A percentile compares a stretch with the other conserved stretches of the same genome.
Conservation (phyloP, 352 stramenopile genomes). For the Thraustotheca clavata region DNA sequence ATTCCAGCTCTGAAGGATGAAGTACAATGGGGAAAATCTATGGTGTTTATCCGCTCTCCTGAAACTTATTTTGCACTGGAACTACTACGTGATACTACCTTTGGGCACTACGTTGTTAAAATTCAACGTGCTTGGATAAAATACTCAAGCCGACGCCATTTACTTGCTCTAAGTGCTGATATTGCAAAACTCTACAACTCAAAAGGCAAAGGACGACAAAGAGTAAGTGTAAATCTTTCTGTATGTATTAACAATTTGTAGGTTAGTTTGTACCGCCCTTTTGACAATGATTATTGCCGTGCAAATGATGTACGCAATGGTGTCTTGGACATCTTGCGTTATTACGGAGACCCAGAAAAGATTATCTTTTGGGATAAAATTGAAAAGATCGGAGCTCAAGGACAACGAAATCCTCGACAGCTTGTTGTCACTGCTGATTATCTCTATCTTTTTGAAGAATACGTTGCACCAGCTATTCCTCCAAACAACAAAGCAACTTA, state of each 20-base stretch:
- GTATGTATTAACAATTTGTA: background rate
- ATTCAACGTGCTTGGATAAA: conserved; percentile 82
- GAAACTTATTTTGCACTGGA: conserved; percentile 87
- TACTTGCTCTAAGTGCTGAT: conserved; percentile 73
- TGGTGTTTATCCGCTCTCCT: conserved; percentile 87
- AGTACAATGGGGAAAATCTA: conserved; percentile 83
- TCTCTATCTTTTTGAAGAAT: conserved; percentile 74
- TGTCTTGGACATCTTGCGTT: conserved; percentile 53
- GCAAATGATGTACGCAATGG: conserved; percentile 53
- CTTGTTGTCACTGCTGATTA: conserved; percentile 63
- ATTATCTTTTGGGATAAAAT: conserved; percentile 75
- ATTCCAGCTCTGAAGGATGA: conserved; percentile 67
- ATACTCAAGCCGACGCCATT: conserved; percentile 67
- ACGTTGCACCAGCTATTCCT: conserved; percentile 39
- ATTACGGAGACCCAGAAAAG: conserved; percentile 73
- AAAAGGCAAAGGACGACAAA: conserved; percentile 72
- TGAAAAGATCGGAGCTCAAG: conserved; percentile 41
- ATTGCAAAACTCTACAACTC: conserved; percentile 81
- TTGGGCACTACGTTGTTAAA: conserved; percentile 59
- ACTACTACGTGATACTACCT: conserved; percentile 74
- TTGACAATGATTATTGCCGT: conserved; percentile 74
- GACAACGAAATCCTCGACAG: conserved; percentile 33
- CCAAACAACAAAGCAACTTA: conserved; percentile 40
- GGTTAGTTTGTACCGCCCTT: conserved; percentile 80
- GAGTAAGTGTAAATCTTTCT: conserved; percentile 22